Evolutionary conservation across 1,284 basidiomycete genomes (phyloP).

Genomic region (Somion occarium): DNA sequence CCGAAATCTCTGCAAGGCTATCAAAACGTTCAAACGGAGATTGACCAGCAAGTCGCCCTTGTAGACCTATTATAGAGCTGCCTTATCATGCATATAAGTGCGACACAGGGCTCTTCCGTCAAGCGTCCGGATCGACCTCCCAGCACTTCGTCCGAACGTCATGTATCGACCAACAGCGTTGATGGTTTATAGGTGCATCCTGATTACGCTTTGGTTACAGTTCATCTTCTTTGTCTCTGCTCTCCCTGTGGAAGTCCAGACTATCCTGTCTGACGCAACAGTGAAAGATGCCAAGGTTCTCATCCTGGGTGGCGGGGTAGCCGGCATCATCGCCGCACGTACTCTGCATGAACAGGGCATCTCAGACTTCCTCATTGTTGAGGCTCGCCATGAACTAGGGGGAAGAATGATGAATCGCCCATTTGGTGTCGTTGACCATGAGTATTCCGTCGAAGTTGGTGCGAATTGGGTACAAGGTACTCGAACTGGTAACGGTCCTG

Average conservation of each 20-base stretch:
- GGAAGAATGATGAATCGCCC: constrained; percentile 46
- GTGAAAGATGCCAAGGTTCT: constrained; percentile 30
- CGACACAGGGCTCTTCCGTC: not conserved
- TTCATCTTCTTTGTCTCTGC: not conserved
- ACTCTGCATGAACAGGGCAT: constrained; percentile 51
- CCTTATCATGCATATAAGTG: not conserved
- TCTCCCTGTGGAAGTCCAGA: not conserved
- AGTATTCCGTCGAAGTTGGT: constrained; percentile 49
- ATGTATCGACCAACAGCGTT: not conserved
- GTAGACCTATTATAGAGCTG: not conserved
- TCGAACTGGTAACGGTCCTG: constrained; percentile 34
- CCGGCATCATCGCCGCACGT: constrained; percentile 62
- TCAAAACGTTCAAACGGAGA: not conserved
- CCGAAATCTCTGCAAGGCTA: not conserved
- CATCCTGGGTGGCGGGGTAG: constrained; percentile 58
- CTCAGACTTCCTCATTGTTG: constrained; percentile 53
- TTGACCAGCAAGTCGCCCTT: too few relatives aligned
- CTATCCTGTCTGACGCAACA: not conserved
- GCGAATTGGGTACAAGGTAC: constrained; percentile 68
- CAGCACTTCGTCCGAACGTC: not conserved
- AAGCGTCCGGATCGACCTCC: too few relatives aligned
- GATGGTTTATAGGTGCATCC: not conserved
- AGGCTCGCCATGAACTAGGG: constrained; percentile 52
- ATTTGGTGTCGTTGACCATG: constrained; percentile 29
- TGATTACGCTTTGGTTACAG: not conserved